A percentile compares a stretch with the other conserved stretches of the same genome.
phyloP scores from a whole-genome alignment of 2,329 filamentous ascomycete genomes.

The Colletotrichum eleusines region DNA sequence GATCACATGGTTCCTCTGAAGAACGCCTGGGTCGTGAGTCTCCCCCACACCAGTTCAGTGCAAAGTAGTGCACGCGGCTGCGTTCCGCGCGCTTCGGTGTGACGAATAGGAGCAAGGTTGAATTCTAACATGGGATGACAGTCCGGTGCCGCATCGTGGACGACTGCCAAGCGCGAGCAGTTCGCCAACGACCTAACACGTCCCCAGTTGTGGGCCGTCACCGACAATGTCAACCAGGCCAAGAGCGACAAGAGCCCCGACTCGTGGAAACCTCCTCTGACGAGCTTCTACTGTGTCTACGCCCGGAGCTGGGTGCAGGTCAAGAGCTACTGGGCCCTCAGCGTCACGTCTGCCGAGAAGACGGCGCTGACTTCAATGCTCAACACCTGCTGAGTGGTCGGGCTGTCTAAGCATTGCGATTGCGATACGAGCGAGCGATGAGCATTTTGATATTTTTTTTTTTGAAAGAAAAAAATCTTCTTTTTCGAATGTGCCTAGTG shows the following conservation, averaged over 20 bases:
- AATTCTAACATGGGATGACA: constrained; percentile 48
- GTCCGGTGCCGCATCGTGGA: constrained; percentile 81
- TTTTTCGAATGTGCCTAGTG: background rate
- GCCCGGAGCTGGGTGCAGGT: constrained; percentile 82
- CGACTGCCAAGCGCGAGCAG: constrained; percentile 71
- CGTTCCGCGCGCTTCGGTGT: background rate
- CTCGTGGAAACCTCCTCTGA: constrained; percentile 78
- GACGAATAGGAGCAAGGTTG: background rate
- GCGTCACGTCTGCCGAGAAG: constrained; percentile 80
- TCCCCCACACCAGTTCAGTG: background rate
- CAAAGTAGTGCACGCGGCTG: background rate
- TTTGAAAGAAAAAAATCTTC: too few species aligned
- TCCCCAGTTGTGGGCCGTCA: constrained; percentile 84
- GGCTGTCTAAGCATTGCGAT: background rate
- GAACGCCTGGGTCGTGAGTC: constrained; percentile 79
- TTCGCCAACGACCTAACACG: constrained; percentile 84
- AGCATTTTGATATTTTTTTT: background rate
- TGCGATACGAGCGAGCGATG: constrained; percentile 11
- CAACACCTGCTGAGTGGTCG: constrained; percentile 65
- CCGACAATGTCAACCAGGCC: constrained; percentile 77
- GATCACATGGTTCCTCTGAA: constrained; percentile 86
- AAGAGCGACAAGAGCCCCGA: constrained; percentile 84
- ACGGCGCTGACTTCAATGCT: constrained; percentile 74
- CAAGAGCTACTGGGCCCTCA: constrained; percentile 78
- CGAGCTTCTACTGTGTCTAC: constrained; percentile 82